Conservation (phyloP, 441 rosid genomes). For the Pelargonium citronellum region DNA sequence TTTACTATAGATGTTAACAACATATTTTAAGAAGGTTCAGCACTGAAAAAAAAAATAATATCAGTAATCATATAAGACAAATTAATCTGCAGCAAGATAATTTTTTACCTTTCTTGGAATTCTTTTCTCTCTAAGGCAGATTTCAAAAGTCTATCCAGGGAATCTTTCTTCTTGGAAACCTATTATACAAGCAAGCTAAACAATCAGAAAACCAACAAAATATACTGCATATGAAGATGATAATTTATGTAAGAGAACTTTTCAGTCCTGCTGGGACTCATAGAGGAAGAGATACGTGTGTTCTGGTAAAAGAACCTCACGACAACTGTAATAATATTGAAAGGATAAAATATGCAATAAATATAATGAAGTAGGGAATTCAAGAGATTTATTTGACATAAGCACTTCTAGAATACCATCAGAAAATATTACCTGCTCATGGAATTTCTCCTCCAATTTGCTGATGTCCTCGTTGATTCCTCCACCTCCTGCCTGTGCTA, state of each 20-base stretch:
- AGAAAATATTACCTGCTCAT: conserved; percentile 51
- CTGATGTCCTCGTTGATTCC: conserved; percentile 48
- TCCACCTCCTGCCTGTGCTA: conserved; percentile 48
- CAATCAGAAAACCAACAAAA: conserved; percentile 8
- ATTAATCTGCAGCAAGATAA: conserved; percentile 16
- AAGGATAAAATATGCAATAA: conserved; percentile 14
- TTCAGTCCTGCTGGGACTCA: background rate
- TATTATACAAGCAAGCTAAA: conserved; percentile 28
- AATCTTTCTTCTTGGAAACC: conserved; percentile 62
- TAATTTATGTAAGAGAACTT: background rate
- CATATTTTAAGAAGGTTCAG: background rate
- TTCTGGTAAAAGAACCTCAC: conserved; percentile 10
- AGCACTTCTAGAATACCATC: conserved; percentile 8
- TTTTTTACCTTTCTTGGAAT: conserved; percentile 59
- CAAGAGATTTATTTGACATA: conserved; percentile 11
- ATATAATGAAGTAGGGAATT: background rate
- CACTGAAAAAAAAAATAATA: background rate
- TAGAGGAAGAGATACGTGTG: background rate
- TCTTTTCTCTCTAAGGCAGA: conserved; percentile 54
- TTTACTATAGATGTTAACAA: conserved; percentile 11
- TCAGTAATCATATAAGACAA: background rate
- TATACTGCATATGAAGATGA: background rate
- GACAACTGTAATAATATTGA: conserved; percentile 11
- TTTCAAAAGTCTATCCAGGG: conserved; percentile 50
- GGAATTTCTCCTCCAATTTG: conserved; percentile 50